phyloP scores from a whole-genome alignment of 352 stramenopile genomes.

The Phytopythium kandeliae region DNA sequence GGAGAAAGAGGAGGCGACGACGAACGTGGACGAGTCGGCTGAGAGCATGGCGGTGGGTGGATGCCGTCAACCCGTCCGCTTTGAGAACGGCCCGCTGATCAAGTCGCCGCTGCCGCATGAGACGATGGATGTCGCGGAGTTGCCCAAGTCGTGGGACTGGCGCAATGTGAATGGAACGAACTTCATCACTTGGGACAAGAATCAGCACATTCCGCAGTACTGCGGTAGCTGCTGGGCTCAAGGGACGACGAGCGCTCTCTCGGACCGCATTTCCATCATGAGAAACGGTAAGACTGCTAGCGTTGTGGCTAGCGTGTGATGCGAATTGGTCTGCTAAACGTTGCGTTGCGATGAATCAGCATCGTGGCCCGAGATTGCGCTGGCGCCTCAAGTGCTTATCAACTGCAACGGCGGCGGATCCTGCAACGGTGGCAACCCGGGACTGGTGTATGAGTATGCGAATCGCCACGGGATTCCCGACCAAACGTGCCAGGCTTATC shows the following conservation, averaged over 20 bases:
- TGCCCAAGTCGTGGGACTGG: constrained; percentile 95
- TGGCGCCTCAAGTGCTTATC: constrained; percentile 78
- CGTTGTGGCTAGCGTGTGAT: background rate
- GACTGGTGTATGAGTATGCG: constrained; percentile 83
- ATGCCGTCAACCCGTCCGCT: constrained; percentile 62
- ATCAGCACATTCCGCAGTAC: constrained; percentile 97
- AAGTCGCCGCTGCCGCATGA: constrained; percentile 68
- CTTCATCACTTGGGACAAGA: constrained; percentile 97
- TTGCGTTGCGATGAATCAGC: constrained; percentile 21
- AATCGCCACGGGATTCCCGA: constrained; percentile 88
- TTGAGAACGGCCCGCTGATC: constrained; percentile 61
- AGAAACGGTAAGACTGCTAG: constrained; percentile 50
- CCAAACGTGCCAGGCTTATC: constrained; percentile 90
- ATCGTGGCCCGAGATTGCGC: constrained; percentile 75
- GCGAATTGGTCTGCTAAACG: background rate
- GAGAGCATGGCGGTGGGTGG: constrained; percentile 20
- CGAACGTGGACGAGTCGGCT: constrained; percentile 7
- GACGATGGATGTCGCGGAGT: constrained; percentile 64
- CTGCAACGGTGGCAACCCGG: constrained; percentile 76
- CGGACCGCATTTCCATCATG: constrained; percentile 89
- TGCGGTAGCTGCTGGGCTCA: constrained; percentile 92
- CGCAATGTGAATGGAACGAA: constrained; percentile 91
- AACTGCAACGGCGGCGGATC: constrained; percentile 80
- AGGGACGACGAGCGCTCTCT: constrained; percentile 83
- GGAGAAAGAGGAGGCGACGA: constrained; percentile 14